Base-by-base conservation (phyloP, 1,139 yeast genomes). In the Petasospora fabianii region DNA sequence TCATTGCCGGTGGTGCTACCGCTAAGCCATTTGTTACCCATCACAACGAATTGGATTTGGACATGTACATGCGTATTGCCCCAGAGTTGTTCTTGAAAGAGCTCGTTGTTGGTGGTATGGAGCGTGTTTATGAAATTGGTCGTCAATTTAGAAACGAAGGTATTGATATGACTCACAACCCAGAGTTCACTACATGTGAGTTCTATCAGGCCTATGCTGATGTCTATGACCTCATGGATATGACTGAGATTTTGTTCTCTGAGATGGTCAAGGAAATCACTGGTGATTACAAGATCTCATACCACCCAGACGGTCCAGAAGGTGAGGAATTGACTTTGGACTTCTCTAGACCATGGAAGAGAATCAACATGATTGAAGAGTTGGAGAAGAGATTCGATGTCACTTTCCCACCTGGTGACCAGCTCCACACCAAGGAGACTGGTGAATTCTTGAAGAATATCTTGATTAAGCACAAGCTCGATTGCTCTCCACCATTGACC, bases 111-210 rank as follows among this genome's bases (percentile, higher is more conserved):
- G 98, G 98, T 69, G 98, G 98, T 62, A 74, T 92, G 77, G 97
- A 92, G 64, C 81, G 97, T 69, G 98, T 92, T 47, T 92, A 92
- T 65, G 98, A 92, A 73, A 92, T 92, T 59, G 98, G 98, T 48
- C 88, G 97, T 70, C 97, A 92, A 70, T 92, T 92, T 74, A 85
- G 98, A 78, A 92, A 92, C 62, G 98, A 92, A 69, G 97, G 97
- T 68, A 90, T 92, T 44, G 98, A 92, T 66, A 77, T 86, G 79
- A 88, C 97, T 39, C 98, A 92, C 68, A 92, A 92, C 72, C 97
- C 97, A 34, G 98, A 92, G 68, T 92, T 92, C 71, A 90, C 98
- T 54, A 88, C 97, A 39, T 84, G 97, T 70, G 98, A 92, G 68
- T 87, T 90, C 67, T 92, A 92, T 66, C 90, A 87, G 68, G 95